A percentile compares a stretch with the other conserved stretches of the same genome.
phyloP scores from a whole-genome alignment of 805 yeast genomes.

The Sporopachydermia quercuum region DNA sequence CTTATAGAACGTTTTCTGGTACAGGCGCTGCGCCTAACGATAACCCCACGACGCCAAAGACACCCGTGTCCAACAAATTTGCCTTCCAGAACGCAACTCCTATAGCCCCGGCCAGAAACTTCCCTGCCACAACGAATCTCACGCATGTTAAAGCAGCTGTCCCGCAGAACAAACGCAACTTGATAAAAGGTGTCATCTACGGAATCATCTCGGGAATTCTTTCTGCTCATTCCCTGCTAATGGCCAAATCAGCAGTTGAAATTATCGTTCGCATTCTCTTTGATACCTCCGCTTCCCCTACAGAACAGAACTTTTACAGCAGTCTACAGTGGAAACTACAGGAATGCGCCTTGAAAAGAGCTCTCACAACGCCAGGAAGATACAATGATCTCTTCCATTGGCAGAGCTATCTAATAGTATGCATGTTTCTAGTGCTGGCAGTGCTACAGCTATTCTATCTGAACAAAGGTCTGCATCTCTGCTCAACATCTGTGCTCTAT shows the following conservation, averaged over 20 bases:
- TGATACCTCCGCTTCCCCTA: slow-evolving; percentile 20
- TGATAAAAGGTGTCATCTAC: slow-evolving; percentile 41
- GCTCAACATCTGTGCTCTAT: slow-evolving; percentile 65
- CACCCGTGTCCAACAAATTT: background rate
- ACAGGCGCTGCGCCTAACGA: background rate
- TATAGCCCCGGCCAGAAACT: background rate
- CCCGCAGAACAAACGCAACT: slow-evolving; percentile 12
- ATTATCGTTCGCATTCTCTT: slow-evolving; percentile 33
- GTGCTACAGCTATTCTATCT: slow-evolving; percentile 57
- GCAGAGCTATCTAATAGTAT: slow-evolving; percentile 35
- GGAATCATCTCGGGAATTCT: slow-evolving; percentile 63
- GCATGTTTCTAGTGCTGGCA: slow-evolving; percentile 45
- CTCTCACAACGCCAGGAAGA: slow-evolving; percentile 9
- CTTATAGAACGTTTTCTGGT: background rate
- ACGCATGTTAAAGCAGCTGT: slow-evolving; percentile 11
- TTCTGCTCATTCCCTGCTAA: slow-evolving; percentile 71
- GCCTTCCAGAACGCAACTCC: background rate
- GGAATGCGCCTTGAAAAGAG: too few relatives aligned
- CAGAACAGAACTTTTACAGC: too few relatives aligned
- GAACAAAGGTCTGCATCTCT: slow-evolving; percentile 54
- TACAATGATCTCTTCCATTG: slow-evolving; percentile 23
- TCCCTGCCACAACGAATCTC: slow-evolving; percentile 1
- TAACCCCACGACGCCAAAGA: background rate
- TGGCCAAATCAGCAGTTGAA: slow-evolving; percentile 78
- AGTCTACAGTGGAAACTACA: too few relatives aligned